These are phyloP conservation scores for Alternaria triticimaculans DNA, from an alignment of 2,329 filamentous ascomycete genomes.

Conservation along the genomic window DNA sequence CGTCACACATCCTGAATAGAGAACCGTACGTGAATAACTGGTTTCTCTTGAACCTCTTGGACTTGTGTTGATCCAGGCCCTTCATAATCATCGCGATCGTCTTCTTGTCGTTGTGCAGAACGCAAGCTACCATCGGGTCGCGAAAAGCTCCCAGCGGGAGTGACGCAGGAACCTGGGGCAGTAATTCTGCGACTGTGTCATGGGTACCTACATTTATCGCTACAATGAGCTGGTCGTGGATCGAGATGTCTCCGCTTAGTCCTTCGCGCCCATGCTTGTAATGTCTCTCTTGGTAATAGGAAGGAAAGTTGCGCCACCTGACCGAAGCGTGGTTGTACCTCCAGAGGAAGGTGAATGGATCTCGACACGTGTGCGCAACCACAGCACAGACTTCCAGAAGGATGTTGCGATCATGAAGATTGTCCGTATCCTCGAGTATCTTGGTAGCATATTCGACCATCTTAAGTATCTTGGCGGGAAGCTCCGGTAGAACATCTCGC, in stretches of 20 bases:
- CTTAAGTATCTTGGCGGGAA: neutral
- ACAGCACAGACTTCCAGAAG: neutral
- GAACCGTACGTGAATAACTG: fast-evolving
- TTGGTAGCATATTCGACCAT: neutral
- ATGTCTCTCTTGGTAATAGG: too few species aligned
- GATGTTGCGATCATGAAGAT: neutral
- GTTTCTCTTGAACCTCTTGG: neutral
- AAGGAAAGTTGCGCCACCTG: too few species aligned
- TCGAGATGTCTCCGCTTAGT: too few species aligned
- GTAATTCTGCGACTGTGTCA: neutral
- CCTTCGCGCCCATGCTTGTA: too few species aligned
- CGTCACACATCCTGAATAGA: neutral
- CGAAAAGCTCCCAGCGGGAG: neutral
- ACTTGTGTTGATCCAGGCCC: neutral
- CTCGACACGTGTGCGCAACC: neutral
- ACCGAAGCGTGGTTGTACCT: too few species aligned
- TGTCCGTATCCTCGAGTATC: too few species aligned
- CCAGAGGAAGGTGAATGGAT: too few species aligned
- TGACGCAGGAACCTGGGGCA: neutral
- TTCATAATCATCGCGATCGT: neutral
- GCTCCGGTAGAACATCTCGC: neutral
- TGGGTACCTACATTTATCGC: neutral
- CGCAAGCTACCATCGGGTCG: neutral
- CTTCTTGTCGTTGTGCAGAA: neutral
- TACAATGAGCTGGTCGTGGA: neutral